Base-by-base conservation (phyloP, 2,329 filamentous ascomycete genomes). In the Fusarium sp. region DNA sequence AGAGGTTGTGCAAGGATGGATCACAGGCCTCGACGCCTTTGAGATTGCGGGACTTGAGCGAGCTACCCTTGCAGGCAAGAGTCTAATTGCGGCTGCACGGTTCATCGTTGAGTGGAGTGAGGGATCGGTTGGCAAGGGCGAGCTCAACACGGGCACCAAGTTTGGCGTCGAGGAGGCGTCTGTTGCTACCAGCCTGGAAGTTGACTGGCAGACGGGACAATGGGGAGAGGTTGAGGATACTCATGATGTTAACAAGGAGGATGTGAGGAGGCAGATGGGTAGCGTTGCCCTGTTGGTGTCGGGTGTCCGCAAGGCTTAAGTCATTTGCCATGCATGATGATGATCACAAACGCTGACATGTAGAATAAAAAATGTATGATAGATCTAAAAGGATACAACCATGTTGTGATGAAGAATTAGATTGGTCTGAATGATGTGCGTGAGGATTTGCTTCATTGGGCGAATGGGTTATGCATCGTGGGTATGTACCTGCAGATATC, bases 221-320 rank as follows among this genome's bases (percentile, higher is more conserved):
- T 98, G 97, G 96, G 97, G 97, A 10, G 95, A 98, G 86, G 97
- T 99, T 1, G 97, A 99, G 82, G 95, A 99, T 83, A 98, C 95
- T 31, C 97, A 99, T 84, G 97, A 99, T 86, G 97, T 99, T 1
- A 93, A 97, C 79, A 94, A 92, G 83, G 96, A 97, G 83, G 97
- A 99, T 83, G 77, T 98, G 75, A 90, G 91, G 80, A 89, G 96
- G 79, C 97, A 98, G 85, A 85, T 98, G 69, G 97, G 96, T 16
- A 97, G 95, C 81, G 94, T 95, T 13, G 88, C 98, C 18, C 81
- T 98, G 79, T 85, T 98, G 59, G 93, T 98, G 11, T 92, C 90
- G 65, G 93, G 93, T 2, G 86, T 83, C 8, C 82, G 84, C 45
- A 81, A 80, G 73, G 62, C 63, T 33, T 76, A 29, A 72, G 39